These are phyloP conservation scores for Talaromyces proteolyticus DNA, from an alignment of 495 filamentous ascomycete species.

Conservation along the genomic window DNA sequence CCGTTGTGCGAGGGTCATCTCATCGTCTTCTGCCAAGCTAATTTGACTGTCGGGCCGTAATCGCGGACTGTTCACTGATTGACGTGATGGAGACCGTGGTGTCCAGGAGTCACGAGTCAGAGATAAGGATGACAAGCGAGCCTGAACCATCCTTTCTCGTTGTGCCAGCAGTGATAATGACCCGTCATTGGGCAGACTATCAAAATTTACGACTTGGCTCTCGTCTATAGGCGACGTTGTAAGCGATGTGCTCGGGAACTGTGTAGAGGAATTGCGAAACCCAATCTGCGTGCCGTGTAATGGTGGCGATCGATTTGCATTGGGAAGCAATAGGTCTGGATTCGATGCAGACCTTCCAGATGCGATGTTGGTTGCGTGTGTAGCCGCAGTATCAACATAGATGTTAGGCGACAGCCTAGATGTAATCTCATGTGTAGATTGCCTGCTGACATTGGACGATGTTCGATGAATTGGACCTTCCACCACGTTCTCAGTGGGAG, in stretches of 20 bases:
- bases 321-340: neutral
- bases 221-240: constrained; percentile 37
- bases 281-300: constrained; percentile 1
- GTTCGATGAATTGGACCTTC: neutral
- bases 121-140: constrained; percentile 33
- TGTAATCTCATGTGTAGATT: neutral
- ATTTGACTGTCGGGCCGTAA: constrained; percentile 13
- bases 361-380: neutral
- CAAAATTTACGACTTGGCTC: constrained; percentile 13
- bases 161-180: constrained; percentile 34
- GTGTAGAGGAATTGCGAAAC: constrained; percentile 36
- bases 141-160: constrained; percentile 32
- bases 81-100: constrained; percentile 22
- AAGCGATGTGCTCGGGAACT: constrained; percentile 31
- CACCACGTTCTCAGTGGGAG: neutral
- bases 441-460: neutral
- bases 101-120: constrained; percentile 28
- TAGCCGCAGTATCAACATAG: neutral
- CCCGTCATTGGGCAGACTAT: constrained; percentile 8
- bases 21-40: constrained; percentile 45
- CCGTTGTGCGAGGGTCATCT: constrained; percentile 71
- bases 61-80: constrained; percentile 17
- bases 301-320: neutral
- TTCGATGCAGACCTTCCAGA: neutral
- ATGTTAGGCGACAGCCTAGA: neutral